Evolutionary conservation across 2,329 filamentous ascomycete genomes (phyloP).

Genomic region (Penicillium sp.): DNA sequence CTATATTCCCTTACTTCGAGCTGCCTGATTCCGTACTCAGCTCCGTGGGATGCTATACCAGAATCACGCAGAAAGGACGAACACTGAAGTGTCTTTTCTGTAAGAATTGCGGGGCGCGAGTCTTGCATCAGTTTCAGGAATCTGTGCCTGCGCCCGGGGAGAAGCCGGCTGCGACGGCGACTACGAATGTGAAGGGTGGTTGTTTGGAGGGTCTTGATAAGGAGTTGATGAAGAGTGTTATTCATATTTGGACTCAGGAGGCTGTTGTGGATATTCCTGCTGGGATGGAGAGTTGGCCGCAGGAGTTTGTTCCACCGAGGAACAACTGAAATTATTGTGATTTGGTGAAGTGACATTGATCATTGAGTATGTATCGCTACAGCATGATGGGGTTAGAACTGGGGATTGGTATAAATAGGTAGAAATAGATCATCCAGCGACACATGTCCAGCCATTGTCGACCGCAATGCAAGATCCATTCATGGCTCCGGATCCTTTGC

Average conservation of each 20-base stretch:
- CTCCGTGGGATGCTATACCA: slow-evolving; percentile 39
- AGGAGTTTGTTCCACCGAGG: slow-evolving; percentile 43
- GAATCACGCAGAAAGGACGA: slow-evolving; percentile 53
- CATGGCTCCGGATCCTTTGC: slow-evolving; percentile 23
- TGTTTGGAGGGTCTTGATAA: slow-evolving; percentile 60
- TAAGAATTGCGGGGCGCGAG: slow-evolving; percentile 58
- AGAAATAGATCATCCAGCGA: slow-evolving; percentile 12
- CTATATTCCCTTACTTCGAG: slow-evolving; percentile 62
- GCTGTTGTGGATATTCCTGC: slow-evolving; percentile 66
- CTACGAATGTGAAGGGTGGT: slow-evolving; percentile 62
- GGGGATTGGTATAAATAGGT: no score
- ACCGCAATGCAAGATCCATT: slow-evolving; percentile 29
- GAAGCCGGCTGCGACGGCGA: slow-evolving; percentile 32
- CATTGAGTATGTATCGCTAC: no score
- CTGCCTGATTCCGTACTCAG: slow-evolving; percentile 40
- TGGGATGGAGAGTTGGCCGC: slow-evolving; percentile 48
- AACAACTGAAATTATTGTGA: slow-evolving; percentile 32
- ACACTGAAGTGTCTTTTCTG: slow-evolving; percentile 62
- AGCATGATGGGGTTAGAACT: no score
- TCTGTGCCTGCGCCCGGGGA: slow-evolving; percentile 47
- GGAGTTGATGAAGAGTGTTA: slow-evolving; percentile 52
- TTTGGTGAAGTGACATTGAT: background rate
- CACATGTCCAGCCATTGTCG: slow-evolving; percentile 26
- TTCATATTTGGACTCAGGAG: slow-evolving; percentile 63
- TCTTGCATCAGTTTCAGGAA: slow-evolving; percentile 50